These are phyloP conservation scores for Yamadazyma paraphyllophila DNA, from an alignment of 805 yeast species.

Conservation along the genomic window DNA sequence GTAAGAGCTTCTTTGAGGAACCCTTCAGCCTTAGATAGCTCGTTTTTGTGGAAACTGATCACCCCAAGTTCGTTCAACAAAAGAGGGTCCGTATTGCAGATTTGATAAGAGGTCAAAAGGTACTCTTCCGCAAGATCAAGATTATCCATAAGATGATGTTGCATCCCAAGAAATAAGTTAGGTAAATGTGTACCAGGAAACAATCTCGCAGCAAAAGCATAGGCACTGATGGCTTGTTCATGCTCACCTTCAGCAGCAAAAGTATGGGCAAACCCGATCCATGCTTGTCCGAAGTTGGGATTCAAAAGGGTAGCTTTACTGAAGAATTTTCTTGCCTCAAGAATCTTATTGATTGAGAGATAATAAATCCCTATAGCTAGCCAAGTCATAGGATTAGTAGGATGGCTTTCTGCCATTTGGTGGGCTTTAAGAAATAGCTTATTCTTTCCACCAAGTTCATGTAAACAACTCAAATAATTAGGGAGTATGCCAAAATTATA, in stretches of 20 bases:
- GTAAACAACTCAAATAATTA: slow-evolving; percentile 75
- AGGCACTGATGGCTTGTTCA: slow-evolving; percentile 96
- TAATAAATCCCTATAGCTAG: slow-evolving; percentile 90
- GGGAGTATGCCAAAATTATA: slow-evolving; percentile 73
- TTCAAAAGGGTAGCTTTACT: slow-evolving; percentile 85
- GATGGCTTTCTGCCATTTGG: slow-evolving; percentile 79
- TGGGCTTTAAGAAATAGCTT: slow-evolving; percentile 79
- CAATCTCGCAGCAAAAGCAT: slow-evolving; percentile 89
- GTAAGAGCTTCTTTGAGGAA: slow-evolving; percentile 68
- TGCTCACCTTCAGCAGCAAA: slow-evolving; percentile 98
- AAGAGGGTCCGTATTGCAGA: slow-evolving; percentile 84
- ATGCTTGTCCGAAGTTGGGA: slow-evolving; percentile 90
- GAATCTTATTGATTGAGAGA: slow-evolving; percentile 63
- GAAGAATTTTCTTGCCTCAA: slow-evolving; percentile 84
- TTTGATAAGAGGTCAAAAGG: slow-evolving; percentile 65
- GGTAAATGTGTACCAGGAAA: slow-evolving; percentile 93
- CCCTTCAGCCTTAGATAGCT: slow-evolving; percentile 64
- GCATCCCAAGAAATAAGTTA: slow-evolving; percentile 90
- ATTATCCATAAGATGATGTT: slow-evolving; percentile 85
- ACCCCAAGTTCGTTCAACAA: slow-evolving; percentile 92
- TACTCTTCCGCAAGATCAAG: slow-evolving; percentile 84
- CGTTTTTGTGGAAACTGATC: slow-evolving; percentile 73
- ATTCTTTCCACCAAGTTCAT: slow-evolving; percentile 81
- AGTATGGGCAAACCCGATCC: slow-evolving; percentile 98
- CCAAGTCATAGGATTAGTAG: slow-evolving; percentile 84